Conservation (phyloP, 257 asterid species). For the Gentiana dahurica region DNA sequence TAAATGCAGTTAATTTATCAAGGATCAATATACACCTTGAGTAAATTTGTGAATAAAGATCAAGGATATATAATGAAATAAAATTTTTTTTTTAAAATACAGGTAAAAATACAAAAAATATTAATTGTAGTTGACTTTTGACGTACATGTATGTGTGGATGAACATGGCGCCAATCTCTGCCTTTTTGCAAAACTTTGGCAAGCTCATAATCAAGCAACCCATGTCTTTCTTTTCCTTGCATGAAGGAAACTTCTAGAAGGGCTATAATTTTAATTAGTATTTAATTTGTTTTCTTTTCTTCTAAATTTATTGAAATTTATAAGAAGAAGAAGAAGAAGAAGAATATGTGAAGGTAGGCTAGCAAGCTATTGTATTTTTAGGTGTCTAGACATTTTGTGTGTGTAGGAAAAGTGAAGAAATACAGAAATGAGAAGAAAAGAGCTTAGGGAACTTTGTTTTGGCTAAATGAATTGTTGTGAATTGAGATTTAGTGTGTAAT, state of each 20-base stretch:
- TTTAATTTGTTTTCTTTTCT: too few species aligned
- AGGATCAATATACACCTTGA: not conserved
- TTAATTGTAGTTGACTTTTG: constrained; percentile 44
- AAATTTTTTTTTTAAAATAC: too few species aligned
- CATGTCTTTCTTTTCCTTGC: constrained; percentile 15
- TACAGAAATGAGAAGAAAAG: not conserved
- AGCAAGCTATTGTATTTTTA: not conserved
- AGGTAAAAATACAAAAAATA: constrained; percentile 14
- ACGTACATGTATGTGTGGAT: constrained; percentile 11
- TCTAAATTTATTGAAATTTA: too few species aligned
- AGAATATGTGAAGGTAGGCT: too few species aligned
- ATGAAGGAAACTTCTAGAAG: constrained; percentile 11
- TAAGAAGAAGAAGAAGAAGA: too few species aligned
- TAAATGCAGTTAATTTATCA: constrained; percentile 5
- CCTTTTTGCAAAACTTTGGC: constrained; percentile 46
- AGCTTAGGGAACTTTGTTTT: too few species aligned
- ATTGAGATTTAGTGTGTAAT: too few species aligned
- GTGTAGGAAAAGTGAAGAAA: not conserved
- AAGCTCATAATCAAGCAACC: constrained; percentile 12
- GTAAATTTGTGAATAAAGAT: constrained; percentile 11
- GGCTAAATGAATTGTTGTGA: too few species aligned
- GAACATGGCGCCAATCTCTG: constrained; percentile 23
- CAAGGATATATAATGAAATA: constrained; percentile 7
- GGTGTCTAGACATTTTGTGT: not conserved
- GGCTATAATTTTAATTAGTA: not conserved